Evolutionary conservation across 208 protist genomes (phyloP), one percentile per base, ranked within the genome.

Genomic region (Wallacemonas collosoma): DNA sequence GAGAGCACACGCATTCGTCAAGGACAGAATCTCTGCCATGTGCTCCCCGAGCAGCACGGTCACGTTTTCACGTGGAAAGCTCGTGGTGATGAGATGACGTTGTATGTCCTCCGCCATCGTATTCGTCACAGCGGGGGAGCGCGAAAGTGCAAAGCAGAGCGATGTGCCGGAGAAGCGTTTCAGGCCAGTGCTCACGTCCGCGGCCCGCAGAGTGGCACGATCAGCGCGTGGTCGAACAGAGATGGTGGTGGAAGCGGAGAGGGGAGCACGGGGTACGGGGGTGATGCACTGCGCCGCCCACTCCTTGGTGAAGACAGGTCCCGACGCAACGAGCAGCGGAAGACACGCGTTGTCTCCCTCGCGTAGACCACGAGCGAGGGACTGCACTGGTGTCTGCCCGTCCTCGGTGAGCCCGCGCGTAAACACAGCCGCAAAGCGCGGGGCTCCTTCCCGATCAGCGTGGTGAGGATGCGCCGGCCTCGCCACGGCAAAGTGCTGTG

Each of bases 1-100:
- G 11, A 85, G 88, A 15, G 72, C 50, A 68, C 88, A 94, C 35
- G 74, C 89, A 51, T 95, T 97, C 7, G 91, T 75, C 38, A 95
- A 51, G 1, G 79, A 77, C 43, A 97, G 73, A 40, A 94, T 40
- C 3, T 72, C 85, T 0, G 83, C 88, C 11, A 71, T 63, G 11
- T 76, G 73, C 2, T 69, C 68, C 39, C 78, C 80, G 17, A 17
- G 69, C 57, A 89, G 63, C 62, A 76, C 87, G 9, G 68, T 86
- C 15, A 94, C 77, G 67, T 75, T 83, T 77, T 96, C 91, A 4
- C 88, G 85, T 2, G 75, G 74, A 61, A 92, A 93, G 8, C 85
- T 54, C 9, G 26, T 35, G n/a, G 51, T 40, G 17, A 77, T 51
- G 8, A 77, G 57, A 15, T 71, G 63, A 48, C 36, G 68, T 62